Evolutionary conservation across 2,329 filamentous ascomycete genomes (phyloP), one percentile per base, ranked within the genome.

Genomic region (Colletotrichum musicola): DNA sequence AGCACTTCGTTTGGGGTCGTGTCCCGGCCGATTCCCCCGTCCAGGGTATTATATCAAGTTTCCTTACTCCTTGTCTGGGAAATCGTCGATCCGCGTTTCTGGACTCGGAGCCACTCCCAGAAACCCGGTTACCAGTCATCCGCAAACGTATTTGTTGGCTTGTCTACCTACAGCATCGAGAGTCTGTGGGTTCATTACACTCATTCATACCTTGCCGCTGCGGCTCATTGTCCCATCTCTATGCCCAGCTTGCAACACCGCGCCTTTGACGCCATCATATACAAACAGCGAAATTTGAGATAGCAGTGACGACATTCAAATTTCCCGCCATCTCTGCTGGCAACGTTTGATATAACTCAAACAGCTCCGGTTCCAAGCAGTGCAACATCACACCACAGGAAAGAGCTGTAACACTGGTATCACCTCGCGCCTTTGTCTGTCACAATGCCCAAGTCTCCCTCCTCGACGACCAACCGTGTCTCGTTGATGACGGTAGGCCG

Each of bases 401-500:
- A 35, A 35, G 30, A 10, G 30, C 30, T 35, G 30, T 35, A 18
- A 51, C n/a, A 42, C 30, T 16, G 47, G n/a, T 50, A 14, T 50
- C 13, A 13, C 20, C 18, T 50, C 30, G 10, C 30, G 10, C n/a
- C 20, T 18, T 18, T 12, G 46, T n/a, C 46, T n/a, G 9, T 49
- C 51, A 62, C 13, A 14, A 71, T 72, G 63, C 71, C 71, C 68
- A 71, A 72, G 62, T 35, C 65, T 56, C 30, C 62, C 53, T 20
- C 71, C 68, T 50, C 62, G 49, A 42, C 67, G 53, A 6, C 71
- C 69, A 70, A 67, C 68, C 71, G 76, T 57, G 71, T 74, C 54
- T 74, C 75, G 50, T 70, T 76, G 55, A 66, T 69, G 57, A 72
- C 70, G 69, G 72, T 77, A 56, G 74, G 75, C 40, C 74, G 75